Base-by-base conservation (phyloP, 2,329 filamentous ascomycete species). In the Pseudogymnoascus sp. region DNA sequence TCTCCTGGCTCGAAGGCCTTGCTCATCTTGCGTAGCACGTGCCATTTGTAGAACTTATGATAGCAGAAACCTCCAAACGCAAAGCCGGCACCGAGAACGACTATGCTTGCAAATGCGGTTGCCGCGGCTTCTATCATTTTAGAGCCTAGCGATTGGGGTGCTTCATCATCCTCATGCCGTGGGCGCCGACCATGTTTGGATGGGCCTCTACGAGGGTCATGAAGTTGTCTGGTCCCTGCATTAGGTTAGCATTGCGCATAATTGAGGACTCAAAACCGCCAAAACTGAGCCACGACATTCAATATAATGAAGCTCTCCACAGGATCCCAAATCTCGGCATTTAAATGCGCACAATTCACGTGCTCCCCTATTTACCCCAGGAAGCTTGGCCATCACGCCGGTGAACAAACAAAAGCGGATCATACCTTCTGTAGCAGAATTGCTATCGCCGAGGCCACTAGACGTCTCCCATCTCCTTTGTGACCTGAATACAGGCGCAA, bases 1-100 rank as follows among this genome's bases (percentile, higher is more conserved):
- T 99, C 95, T 10, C 95, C 95, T 1, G 93, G 92, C 64, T 89
- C 83, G 75, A 99, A 99, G 23, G 95, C 95, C 69, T 89, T 88
- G 68, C 90, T 85, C 81, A 99, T 97, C 77, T 99, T 99, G 67
- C 87, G 79, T n/a, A 97, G 79, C 29, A 97, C 91, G 63, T 96
- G 77, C 76, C 88, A 83, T 78, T 99, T 99, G 83, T 99, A 97
- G 73, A 83, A 85, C 70, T 83, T 86, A 74, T 95, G 90, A 73
- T 95, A 96, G 59, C 82, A 81, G 74, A 90, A 93, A 23, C 88
- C 91, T 6, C 90, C 89, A 23, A 83, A 70, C 50, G 79, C 81
- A 70, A 87, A 88, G 31, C 83, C 85, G 17, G 82, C 78, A 68
- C 87, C 90, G 33, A 93, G 77, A 15, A 93, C 84, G 10, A 87